Percentiles rank a stretch among this genome's conserved stretches.
Evolutionary conservation across 1,284 basidiomycete genomes (phyloP).

Genomic region (Serendipita sp.): DNA sequence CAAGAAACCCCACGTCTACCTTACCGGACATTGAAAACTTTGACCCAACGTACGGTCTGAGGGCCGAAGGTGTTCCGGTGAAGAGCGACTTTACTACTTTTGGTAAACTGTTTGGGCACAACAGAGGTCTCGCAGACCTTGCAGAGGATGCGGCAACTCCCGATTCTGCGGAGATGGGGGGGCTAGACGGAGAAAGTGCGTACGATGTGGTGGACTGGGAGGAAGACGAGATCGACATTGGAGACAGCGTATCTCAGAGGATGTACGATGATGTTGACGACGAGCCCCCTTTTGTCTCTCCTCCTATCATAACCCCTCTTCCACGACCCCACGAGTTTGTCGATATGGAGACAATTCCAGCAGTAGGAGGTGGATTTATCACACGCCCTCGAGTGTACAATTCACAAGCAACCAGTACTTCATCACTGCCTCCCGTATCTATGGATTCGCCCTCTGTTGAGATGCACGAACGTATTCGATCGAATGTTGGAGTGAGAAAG

Average conservation of each 20-base stretch:
- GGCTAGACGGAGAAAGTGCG: slow-evolving; percentile 35
- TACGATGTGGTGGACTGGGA: slow-evolving; percentile 60
- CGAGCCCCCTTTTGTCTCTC: background rate
- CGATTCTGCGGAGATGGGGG: slow-evolving; percentile 26
- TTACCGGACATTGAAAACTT: slow-evolving; percentile 81
- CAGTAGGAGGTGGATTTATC: slow-evolving; percentile 63
- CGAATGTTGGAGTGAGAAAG: slow-evolving; percentile 21
- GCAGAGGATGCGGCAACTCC: slow-evolving; percentile 45
- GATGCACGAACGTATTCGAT: slow-evolving; percentile 25
- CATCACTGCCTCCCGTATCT: slow-evolving; percentile 19
- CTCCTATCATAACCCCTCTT: background rate
- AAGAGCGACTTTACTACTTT: slow-evolving; percentile 62
- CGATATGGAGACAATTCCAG: slow-evolving; percentile 38
- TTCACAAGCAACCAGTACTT: slow-evolving; percentile 48
- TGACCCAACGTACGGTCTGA: slow-evolving; percentile 95
- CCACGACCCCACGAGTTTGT: background rate
- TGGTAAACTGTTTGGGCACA: slow-evolving; percentile 50
- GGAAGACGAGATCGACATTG: slow-evolving; percentile 19
- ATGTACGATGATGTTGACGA: slow-evolving; percentile 12
- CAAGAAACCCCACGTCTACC: slow-evolving; percentile 32
- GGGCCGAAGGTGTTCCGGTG: slow-evolving; percentile 72
- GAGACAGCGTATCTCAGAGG: slow-evolving; percentile 14
- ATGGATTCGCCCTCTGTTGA: background rate
- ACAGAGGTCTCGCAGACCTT: slow-evolving; percentile 65
- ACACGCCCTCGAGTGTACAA: slow-evolving; percentile 63